A percentile compares a stretch with the other conserved stretches of the same genome.
phyloP scores from a whole-genome alignment of 2,329 filamentous ascomycete species.

The Alternaria sp. region DNA sequence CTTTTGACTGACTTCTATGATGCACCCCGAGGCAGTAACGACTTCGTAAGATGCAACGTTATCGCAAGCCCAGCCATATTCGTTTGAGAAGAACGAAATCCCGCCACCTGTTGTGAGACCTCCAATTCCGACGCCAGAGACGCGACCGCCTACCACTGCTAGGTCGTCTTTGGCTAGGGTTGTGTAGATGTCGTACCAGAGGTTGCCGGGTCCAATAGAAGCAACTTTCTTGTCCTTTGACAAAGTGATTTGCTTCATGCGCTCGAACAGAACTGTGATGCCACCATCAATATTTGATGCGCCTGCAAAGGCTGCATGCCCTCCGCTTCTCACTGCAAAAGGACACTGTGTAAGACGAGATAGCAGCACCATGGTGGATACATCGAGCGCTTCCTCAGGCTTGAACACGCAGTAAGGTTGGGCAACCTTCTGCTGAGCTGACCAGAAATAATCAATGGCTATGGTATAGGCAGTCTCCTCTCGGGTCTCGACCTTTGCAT shows the following conservation, averaged over 20 bases:
- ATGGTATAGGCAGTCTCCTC: conserved; percentile 24
- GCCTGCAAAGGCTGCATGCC: conserved; percentile 36
- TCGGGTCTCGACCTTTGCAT: conserved; percentile 23
- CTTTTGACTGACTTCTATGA: conserved; percentile 30
- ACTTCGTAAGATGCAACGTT: conserved; percentile 45
- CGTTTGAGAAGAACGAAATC: conserved; percentile 43
- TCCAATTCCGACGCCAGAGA: conserved; percentile 41
- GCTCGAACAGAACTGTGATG: conserved; percentile 37
- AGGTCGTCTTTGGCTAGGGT: conserved; percentile 34
- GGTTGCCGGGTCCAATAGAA: conserved; percentile 41
- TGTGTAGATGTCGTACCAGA: conserved; percentile 45
- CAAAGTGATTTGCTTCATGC: conserved; percentile 34
- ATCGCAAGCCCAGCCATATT: conserved; percentile 45
- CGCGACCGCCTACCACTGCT: conserved; percentile 41
- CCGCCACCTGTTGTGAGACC: conserved; percentile 32
- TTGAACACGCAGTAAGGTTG: conserved; percentile 40
- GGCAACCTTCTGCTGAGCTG: conserved; percentile 29
- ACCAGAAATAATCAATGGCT: conserved; percentile 36
- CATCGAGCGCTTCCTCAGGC: conserved; percentile 27
- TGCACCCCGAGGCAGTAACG: conserved; percentile 36
- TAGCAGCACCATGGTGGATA: conserved; percentile 29
- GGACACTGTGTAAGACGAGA: conserved; percentile 34
- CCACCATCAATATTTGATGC: conserved; percentile 40
- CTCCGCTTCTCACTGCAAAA: conserved; percentile 53
- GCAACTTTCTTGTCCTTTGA: conserved; percentile 31